Percentiles rank a stretch among this genome's conserved stretches.
These are phyloP conservation scores for Kodamaea leandrae DNA, from an alignment of 805 yeast genomes.

Conservation along the genomic window DNA sequence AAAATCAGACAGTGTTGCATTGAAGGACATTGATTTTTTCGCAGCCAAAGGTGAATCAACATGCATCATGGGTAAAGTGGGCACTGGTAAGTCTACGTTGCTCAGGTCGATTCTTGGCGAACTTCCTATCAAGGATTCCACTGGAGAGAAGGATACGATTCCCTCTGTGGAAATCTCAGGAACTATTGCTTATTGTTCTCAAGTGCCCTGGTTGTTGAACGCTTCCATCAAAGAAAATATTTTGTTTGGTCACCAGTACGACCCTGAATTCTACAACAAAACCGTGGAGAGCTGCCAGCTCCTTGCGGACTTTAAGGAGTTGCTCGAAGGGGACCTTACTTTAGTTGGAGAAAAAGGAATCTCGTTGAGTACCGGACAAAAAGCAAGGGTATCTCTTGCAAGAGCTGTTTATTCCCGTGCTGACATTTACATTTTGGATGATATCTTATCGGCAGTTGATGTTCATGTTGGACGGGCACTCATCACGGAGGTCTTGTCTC, in stretches of 20 bases:
- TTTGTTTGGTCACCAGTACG: conserved; percentile 33
- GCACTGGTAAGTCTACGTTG: conserved; percentile 41
- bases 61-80: conserved; percentile 43
- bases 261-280: conserved; percentile 28
- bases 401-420: conserved; percentile 43
- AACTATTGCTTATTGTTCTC: conserved; percentile 38
- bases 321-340: conserved; percentile 42
- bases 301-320: conserved; percentile 29
- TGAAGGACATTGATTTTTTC: conserved; percentile 16
- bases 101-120: conserved; percentile 36
- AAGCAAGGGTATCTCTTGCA: conserved; percentile 41
- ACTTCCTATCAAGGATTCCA: conserved; percentile 14
- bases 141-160: not conserved
- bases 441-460: conserved; percentile 42
- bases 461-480: conserved; percentile 40
- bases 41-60: conserved; percentile 32
- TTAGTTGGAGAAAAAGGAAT: conserved; percentile 44
- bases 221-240: conserved; percentile 40
- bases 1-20: conserved; percentile 6
- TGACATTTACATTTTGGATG: conserved; percentile 39
- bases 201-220: conserved; percentile 41
- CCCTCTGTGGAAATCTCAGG: conserved; percentile 19
- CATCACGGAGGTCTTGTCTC: conserved; percentile 29
- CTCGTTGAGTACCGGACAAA: conserved; percentile 43
- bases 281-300: conserved; percentile 40